Base-by-base conservation (phyloP, 495 filamentous ascomycete genomes). In the Aspergillus sclerotioniger region DNA sequence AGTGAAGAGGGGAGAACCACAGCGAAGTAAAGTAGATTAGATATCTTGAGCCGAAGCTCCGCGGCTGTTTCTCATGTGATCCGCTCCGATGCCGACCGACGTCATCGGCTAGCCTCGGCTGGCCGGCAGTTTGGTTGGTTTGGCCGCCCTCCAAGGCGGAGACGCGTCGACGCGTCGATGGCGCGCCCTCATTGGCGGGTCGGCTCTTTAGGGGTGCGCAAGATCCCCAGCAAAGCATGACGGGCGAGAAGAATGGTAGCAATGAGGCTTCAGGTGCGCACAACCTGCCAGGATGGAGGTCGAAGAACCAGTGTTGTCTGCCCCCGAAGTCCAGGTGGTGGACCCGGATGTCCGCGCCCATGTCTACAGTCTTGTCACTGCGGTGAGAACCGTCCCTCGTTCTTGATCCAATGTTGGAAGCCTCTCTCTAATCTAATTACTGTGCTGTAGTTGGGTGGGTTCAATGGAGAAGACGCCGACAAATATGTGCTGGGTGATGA, bases 401-500 rank as follows among this genome's bases (percentile, higher is more conserved):
- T 49, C n/a, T n/a, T n/a, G n/a, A n/a, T n/a, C n/a, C n/a, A n/a
- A n/a, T n/a, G n/a, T n/a, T n/a, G n/a, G n/a, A n/a, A n/a, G n/a
- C n/a, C n/a, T n/a, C n/a, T n/a, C n/a, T n/a, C n/a, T 32, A 21
- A 28, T 37, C 66, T 78, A 54, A 41, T 41, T 9, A 71, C 63
- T 63, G 37, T 37, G 8, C 33, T 44, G 52, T 67, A 96, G 91
- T 85, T 98, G 58, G 94, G 94, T 71, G 94, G 95, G 21, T 84
- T 85, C 63, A 87, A 90, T 66, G 83, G 87, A 32, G 89, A 90
- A 67, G 85, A 90, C 71, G 88, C 89, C 52, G 90, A 89, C 46
- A 80, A 79, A 56, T 99, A 99, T 72, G 80, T 88, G 7, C 85
- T 98, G 47, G 95, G 95, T 66, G 92, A 98, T 68, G 93, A 97